Conservation (phyloP, 176 grass and related monocot species). For the Pontederia crassipes region DNA sequence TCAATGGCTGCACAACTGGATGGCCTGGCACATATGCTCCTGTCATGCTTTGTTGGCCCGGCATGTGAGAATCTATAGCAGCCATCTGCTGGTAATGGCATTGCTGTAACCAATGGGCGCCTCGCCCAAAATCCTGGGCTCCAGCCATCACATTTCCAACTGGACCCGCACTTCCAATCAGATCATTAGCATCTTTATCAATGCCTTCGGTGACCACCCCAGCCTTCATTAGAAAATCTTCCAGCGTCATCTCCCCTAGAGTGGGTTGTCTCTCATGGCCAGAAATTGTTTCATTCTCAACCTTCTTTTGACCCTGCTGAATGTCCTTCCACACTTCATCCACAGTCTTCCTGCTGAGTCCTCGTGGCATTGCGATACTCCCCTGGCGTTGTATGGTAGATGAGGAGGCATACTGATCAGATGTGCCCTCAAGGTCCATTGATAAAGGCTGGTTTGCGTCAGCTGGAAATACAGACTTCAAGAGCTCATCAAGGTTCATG, state of each 20-base stretch:
- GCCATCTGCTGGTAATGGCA: constrained; percentile 17
- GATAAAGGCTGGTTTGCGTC: constrained; percentile 8
- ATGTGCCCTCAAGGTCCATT: not conserved
- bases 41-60: constrained; percentile 15
- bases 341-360: constrained; percentile 82
- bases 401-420: constrained; percentile 2
- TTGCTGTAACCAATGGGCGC: constrained; percentile 27
- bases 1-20: constrained; percentile 6
- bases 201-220: constrained; percentile 51
- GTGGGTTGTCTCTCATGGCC: constrained; percentile 39
- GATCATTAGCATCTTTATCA: constrained; percentile 34
- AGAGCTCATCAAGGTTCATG: constrained; percentile 95
- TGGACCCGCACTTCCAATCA: constrained; percentile 20
- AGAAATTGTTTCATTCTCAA: not conserved
- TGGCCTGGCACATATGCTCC: constrained; percentile 5
- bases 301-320: constrained; percentile 30
- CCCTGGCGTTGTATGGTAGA: constrained; percentile 49
- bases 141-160: constrained; percentile 10
- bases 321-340: constrained; percentile 94
- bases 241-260: constrained; percentile 88
- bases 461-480: constrained; percentile 54
- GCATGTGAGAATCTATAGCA: constrained; percentile 14
- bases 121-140: constrained; percentile 17
- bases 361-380: constrained; percentile 65
- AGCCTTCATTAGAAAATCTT: constrained; percentile 84